Percentiles rank a stretch among this genome's conserved stretches.
phyloP scores from a whole-genome alignment of 768 basidiomycete genomes.

The Suillus clintonianus region DNA sequence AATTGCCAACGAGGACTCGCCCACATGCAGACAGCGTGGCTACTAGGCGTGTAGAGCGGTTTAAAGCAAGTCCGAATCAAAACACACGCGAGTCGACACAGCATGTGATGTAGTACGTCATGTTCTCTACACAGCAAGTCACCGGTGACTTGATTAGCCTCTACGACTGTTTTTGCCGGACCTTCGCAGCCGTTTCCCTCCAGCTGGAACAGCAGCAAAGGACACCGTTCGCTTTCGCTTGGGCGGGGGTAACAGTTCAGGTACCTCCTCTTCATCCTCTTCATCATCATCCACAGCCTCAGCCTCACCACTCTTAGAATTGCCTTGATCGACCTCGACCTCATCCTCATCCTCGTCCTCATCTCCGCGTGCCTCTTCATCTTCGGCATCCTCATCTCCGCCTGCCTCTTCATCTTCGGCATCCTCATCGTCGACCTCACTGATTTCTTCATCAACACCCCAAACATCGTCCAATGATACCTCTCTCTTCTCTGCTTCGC shows the following conservation, averaged over 20 bases:
- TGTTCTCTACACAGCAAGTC: not conserved
- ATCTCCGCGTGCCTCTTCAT: constrained; percentile 24
- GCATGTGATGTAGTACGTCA: constrained; percentile 4
- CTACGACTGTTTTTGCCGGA: constrained; percentile 1
- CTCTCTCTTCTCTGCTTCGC: constrained; percentile 41
- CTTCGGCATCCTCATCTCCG: constrained; percentile 31
- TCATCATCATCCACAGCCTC: constrained; percentile 48
- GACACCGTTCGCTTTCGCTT: constrained; percentile 51
- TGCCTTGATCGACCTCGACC: constrained; percentile 31
- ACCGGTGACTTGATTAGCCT: not conserved
- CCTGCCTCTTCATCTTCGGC: constrained; percentile 42
- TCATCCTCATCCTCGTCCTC: constrained; percentile 15
- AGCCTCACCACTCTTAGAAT: constrained; percentile 39
- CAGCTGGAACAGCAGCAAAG: constrained; percentile 37
- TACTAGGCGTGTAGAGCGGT: not conserved
- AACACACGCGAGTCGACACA: constrained; percentile 1
- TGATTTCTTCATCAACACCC: constrained; percentile 34
- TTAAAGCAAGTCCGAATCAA: constrained; percentile 10
- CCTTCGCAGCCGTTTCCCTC: constrained; percentile 13
- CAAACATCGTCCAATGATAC: constrained; percentile 42
- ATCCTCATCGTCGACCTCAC: constrained; percentile 34
- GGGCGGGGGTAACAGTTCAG: constrained; percentile 33
- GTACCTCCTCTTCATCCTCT: constrained; percentile 35
- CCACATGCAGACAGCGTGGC: not conserved
- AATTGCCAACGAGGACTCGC: not conserved